phyloP scores from a whole-genome alignment of 1,284 basidiomycete species.

The Agaricales sp. region DNA sequence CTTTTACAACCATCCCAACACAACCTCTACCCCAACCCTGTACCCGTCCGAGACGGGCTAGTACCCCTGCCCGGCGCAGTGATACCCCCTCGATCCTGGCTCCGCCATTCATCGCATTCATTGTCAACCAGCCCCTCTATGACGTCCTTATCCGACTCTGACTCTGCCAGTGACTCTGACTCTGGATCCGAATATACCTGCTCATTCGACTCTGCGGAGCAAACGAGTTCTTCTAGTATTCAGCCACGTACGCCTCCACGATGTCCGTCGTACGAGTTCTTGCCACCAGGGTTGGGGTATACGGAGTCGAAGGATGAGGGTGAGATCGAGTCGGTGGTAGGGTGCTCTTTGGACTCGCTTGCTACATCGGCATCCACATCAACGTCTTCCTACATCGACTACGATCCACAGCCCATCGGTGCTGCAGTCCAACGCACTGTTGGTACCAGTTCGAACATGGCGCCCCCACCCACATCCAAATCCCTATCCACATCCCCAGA shows the following conservation, averaged over 20 bases:
- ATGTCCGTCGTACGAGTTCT: not conserved
- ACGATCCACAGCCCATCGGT: not conserved
- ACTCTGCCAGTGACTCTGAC: not conserved
- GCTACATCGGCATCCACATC: not conserved
- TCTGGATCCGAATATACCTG: no score
- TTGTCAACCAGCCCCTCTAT: not conserved
- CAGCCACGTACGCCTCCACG: not conserved
- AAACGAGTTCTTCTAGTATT: not conserved
- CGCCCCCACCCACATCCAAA: not conserved
- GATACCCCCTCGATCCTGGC: slow-evolving; percentile 1
- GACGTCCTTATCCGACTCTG: not conserved
- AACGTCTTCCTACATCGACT: not conserved
- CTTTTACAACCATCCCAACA: no score
- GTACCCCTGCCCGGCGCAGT: not conserved
- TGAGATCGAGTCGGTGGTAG: no score
- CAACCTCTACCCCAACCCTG: not conserved
- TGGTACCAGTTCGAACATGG: not conserved
- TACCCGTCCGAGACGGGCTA: not conserved
- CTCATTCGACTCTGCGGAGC: no score
- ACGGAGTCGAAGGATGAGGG: no score
- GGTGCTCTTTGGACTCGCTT: no score
- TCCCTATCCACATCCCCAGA: not conserved
- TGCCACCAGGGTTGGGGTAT: not conserved
- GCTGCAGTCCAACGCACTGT: not conserved
- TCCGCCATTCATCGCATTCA: slow-evolving; percentile 1